Conservation (phyloP, 495 filamentous ascomycete species). For the Parathielavia hyrcaniae region DNA sequence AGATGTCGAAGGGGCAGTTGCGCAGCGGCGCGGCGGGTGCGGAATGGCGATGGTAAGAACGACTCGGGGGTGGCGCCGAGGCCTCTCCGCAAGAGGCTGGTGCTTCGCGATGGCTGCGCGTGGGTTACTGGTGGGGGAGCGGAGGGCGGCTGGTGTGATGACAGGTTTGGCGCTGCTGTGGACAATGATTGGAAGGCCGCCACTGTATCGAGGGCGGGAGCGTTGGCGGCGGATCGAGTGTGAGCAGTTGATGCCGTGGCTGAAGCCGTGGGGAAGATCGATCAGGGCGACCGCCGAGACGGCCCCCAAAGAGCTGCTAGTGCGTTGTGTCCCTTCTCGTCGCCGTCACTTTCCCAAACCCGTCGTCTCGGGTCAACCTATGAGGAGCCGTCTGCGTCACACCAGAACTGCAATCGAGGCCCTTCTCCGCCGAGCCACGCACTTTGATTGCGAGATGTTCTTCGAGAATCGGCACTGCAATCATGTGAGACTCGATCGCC, state of each 20-base stretch:
- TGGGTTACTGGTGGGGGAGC: conserved; percentile 18
- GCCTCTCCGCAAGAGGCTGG: conserved; percentile 39
- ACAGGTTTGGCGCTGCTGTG: conserved; percentile 30
- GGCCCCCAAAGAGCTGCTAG: conserved; percentile 28
- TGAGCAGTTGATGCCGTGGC: conserved; percentile 33
- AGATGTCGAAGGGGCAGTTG: conserved; percentile 33
- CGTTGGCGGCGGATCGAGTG: conserved; percentile 23
- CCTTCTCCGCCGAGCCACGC: conserved; percentile 12
- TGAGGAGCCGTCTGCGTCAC: too few species aligned
- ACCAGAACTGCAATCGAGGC: conserved; percentile 2
- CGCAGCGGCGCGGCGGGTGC: conserved; percentile 33
- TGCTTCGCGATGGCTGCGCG: conserved; percentile 24
- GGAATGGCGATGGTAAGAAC: conserved; percentile 42
- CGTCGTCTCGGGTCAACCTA: background rate
- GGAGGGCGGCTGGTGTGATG: conserved; percentile 30
- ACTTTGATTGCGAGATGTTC: background rate
- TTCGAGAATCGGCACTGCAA: too few species aligned
- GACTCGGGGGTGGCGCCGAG: conserved; percentile 33
- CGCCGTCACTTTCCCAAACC: background rate
- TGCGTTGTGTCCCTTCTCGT: conserved; percentile 4
- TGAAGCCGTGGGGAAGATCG: conserved; percentile 43
- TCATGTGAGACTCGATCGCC: too few species aligned
- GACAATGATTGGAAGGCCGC: background rate
- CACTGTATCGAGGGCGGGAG: conserved; percentile 38
- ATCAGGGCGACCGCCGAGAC: conserved; percentile 38